Evolutionary conservation across 371 early-diverging fungal genomes (phyloP).

Genomic region (Syncephalastrum contaminatum): DNA sequence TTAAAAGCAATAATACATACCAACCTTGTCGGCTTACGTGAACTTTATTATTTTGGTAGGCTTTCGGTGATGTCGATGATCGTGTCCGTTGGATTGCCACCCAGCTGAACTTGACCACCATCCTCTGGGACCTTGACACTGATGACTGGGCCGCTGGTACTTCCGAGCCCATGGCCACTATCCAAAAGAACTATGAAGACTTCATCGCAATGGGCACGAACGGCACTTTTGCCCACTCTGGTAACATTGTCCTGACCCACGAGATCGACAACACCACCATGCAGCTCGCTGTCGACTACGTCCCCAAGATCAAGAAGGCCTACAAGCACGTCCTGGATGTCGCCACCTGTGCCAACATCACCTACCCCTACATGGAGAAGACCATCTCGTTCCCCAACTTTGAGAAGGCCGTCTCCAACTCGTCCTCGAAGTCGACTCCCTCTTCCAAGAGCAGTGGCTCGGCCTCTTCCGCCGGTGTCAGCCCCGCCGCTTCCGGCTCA

Average conservation of each 20-base stretch:
- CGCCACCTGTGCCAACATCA: constrained; percentile 55
- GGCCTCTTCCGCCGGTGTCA: constrained; percentile 10
- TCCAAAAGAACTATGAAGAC: constrained; percentile 39
- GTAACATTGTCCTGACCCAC: constrained; percentile 54
- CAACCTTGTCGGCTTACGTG: constrained; percentile 15
- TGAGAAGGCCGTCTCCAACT: constrained; percentile 9
- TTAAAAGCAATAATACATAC: background rate
- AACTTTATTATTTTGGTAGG: constrained; percentile 13
- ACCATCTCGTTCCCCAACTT: constrained; percentile 29
- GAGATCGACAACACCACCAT: constrained; percentile 57
- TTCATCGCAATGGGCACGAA: constrained; percentile 46
- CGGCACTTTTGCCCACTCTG: constrained; percentile 39
- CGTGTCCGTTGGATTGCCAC: constrained; percentile 64
- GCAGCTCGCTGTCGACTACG: constrained; percentile 42
- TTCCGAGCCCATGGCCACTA: constrained; percentile 28
- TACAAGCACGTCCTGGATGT: constrained; percentile 51
- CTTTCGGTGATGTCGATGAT: constrained; percentile 66
- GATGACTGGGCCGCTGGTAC: constrained; percentile 58
- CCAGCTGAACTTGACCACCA: constrained; percentile 50
- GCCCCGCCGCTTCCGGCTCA: constrained; percentile 8
- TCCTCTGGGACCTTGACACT: constrained; percentile 55
- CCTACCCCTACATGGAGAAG: constrained; percentile 50
- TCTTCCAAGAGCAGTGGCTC: background rate
- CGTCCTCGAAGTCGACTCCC: too few species aligned
- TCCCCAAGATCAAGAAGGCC: constrained; percentile 44